Percentiles rank a stretch among this genome's conserved stretches.
Conservation (phyloP, 1,284 basidiomycete genomes). For the Ceratobasidium theobromae region DNA sequence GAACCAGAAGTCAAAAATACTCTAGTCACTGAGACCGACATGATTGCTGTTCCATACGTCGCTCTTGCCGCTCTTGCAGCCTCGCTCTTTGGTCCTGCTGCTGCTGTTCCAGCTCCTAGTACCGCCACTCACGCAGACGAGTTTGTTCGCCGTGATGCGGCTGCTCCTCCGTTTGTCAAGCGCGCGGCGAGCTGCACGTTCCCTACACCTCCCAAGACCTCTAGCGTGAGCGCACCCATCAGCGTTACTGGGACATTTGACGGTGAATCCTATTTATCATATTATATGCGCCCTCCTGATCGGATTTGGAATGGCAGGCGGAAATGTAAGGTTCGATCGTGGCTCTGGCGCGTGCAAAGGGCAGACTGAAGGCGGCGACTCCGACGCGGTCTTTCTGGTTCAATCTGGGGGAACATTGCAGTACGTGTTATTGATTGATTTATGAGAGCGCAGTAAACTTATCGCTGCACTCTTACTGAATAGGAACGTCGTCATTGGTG, state of each 20-base stretch:
- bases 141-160: slow-evolving; percentile 27
- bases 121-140: slow-evolving; percentile 17
- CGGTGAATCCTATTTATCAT: neutral
- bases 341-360: slow-evolving; percentile 31
- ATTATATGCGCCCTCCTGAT: neutral
- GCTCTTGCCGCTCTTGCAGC: slow-evolving; percentile 2
- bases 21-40: no score
- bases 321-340: slow-evolving; percentile 27
- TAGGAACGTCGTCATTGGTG: slow-evolving; percentile 48
- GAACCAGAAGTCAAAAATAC: no score
- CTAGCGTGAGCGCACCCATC: slow-evolving; percentile 16
- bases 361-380: slow-evolving; percentile 32
- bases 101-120: slow-evolving; percentile 4
- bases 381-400: slow-evolving; percentile 32
- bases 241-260: slow-evolving; percentile 25
- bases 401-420: slow-evolving; percentile 46
- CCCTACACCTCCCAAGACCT: slow-evolving; percentile 28
- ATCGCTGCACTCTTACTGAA: neutral
- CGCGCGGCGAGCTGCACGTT: slow-evolving; percentile 28
- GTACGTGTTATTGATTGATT: slow-evolving; percentile 1
- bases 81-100: neutral
- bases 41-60: no score
- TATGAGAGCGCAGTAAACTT: no score
- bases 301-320: neutral
- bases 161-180: slow-evolving; percentile 16